Conservation (phyloP, 2,329 filamentous ascomycete genomes). For the Lomentospora prolificans region DNA sequence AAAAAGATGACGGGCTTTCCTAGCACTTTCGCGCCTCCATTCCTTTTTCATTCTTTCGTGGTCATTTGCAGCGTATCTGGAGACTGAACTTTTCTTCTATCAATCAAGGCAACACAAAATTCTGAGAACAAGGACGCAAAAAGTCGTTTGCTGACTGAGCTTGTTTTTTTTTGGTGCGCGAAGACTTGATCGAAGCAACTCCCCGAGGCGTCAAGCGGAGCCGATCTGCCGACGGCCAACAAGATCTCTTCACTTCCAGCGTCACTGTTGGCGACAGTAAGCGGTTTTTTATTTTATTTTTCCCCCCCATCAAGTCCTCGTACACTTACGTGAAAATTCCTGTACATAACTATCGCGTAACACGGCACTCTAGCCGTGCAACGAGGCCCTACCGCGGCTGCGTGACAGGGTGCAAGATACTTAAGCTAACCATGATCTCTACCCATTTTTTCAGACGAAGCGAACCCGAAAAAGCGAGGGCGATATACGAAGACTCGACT, state of each 20-base stretch:
- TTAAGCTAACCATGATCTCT: constrained; percentile 5
- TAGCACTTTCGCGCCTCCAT: neutral
- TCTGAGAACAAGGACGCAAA: neutral
- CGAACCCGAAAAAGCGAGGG: constrained; percentile 46
- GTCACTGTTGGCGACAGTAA: constrained; percentile 64
- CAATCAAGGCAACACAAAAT: neutral
- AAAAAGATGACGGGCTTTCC: neutral
- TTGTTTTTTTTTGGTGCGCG: constrained; percentile 1
- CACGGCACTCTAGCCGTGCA: neutral
- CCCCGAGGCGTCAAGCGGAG: constrained; percentile 68
- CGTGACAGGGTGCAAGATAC: neutral
- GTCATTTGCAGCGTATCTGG: neutral
- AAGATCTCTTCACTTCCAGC: constrained; percentile 6
- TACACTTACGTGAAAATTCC: neutral
- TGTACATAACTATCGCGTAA: constrained; percentile 3
- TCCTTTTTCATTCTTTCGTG: neutral
- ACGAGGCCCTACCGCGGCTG: neutral
- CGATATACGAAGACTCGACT: constrained; percentile 52
- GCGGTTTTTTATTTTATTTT: constrained; percentile 31
- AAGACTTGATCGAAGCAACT: constrained; percentile 42
- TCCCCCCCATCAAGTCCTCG: constrained; percentile 17
- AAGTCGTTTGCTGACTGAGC: constrained; percentile 5
- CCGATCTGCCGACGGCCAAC: constrained; percentile 53
- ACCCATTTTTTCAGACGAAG: constrained; percentile 31
- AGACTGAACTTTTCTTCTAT: constrained; percentile 7